Conservation (phyloP, 2,329 filamentous ascomycete species). For the Rutstroemia sp. region DNA sequence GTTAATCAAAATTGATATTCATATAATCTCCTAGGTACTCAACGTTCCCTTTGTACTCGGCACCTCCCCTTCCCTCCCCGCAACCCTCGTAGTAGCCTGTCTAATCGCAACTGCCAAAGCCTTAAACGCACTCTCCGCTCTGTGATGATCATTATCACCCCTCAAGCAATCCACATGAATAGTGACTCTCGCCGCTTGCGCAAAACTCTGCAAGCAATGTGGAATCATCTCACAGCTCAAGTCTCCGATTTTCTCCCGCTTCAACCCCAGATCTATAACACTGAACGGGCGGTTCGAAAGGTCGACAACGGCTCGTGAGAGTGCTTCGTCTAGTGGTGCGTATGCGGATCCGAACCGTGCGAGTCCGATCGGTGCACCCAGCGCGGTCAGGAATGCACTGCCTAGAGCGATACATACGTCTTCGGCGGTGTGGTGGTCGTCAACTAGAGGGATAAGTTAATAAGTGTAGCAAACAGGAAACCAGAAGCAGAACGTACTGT, state of each 20-base stretch:
- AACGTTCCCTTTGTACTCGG: conserved; percentile 94
- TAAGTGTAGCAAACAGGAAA: neutral
- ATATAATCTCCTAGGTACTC: conserved; percentile 39
- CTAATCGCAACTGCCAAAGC: conserved; percentile 81
- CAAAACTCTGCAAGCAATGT: conserved; percentile 91
- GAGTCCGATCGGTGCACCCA: conserved; percentile 72
- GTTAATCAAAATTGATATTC: neutral
- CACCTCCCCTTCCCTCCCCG: conserved; percentile 82
- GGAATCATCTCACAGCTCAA: conserved; percentile 95
- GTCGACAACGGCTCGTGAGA: conserved; percentile 89
- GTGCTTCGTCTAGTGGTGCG: conserved; percentile 88
- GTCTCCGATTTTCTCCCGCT: conserved; percentile 88
- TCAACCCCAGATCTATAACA: conserved; percentile 76
- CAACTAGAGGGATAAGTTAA: conserved; percentile 50
- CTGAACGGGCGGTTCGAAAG: conserved; percentile 85
- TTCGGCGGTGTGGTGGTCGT: conserved; percentile 97
- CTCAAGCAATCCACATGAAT: conserved; percentile 89
- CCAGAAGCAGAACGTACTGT: conserved; percentile 53
- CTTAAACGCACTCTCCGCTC: conserved; percentile 96
- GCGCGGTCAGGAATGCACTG: conserved; percentile 70
- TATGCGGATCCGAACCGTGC: conserved; percentile 89
- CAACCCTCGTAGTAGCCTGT: conserved; percentile 65
- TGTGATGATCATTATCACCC: conserved; percentile 91
- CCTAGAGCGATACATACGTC: conserved; percentile 91
- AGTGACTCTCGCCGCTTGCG: conserved; percentile 83